Conservation (phyloP, 169 alveolate genomes). For the Plasmodium relictum region DNA sequence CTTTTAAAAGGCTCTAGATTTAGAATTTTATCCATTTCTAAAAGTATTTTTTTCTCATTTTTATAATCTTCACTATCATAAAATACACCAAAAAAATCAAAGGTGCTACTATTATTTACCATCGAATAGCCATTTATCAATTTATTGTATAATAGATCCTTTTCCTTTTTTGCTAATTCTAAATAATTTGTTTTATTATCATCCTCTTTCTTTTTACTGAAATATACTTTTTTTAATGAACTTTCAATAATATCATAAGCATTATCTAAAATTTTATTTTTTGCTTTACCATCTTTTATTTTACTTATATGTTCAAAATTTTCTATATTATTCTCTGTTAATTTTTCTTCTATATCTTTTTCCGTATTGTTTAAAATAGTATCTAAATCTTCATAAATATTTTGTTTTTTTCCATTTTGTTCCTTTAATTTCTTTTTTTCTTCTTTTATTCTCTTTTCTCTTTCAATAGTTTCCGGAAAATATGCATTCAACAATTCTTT, state of each 20-base stretch:
- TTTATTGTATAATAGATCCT: constrained; percentile 41
- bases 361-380: constrained; percentile 4
- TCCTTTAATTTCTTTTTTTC: constrained; percentile 34
- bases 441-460: constrained; percentile 50
- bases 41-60: constrained; percentile 31
- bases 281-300: constrained; percentile 47
- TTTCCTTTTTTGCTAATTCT: constrained; percentile 71
- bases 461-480: constrained; percentile 71
- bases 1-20: constrained; percentile 76
- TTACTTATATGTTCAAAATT: constrained; percentile 60
- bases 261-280: constrained; percentile 58
- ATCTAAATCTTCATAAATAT: not conserved
- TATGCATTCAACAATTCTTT: constrained; percentile 64
- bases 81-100: constrained; percentile 76
- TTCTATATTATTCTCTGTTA: constrained; percentile 18
- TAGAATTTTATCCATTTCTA: constrained; percentile 55
- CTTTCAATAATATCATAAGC: constrained; percentile 64
- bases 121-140: constrained; percentile 36
- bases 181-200: constrained; percentile 37
- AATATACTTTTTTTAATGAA: constrained; percentile 42
- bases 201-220: not conserved
- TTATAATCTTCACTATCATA: constrained; percentile 60
- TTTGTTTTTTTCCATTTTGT: constrained; percentile 6
- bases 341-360: constrained; percentile 35
- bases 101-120: constrained; percentile 43